Percentiles rank a stretch among this genome's conserved stretches.
Evolutionary conservation across 2,329 filamentous ascomycete genomes (phyloP).

Genomic region (Parastagonospora nodorum): DNA sequence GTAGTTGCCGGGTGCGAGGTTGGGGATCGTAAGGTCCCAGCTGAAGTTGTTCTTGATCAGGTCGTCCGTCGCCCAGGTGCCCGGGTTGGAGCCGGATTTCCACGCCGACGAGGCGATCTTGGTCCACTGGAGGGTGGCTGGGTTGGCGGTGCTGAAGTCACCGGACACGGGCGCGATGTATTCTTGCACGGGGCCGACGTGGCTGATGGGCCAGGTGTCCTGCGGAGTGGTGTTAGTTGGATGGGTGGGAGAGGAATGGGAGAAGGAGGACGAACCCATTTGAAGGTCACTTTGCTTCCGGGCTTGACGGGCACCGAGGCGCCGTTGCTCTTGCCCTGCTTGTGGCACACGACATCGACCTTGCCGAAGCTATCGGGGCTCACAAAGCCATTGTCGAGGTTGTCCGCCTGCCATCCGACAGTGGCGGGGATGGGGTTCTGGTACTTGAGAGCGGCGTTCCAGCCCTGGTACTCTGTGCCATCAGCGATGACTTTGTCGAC

Average conservation of each 20-base stretch:
- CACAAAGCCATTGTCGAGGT: conserved; percentile 46
- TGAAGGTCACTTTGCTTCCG: conserved; percentile 39
- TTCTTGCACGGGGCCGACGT: conserved; percentile 42
- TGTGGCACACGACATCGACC: conserved; percentile 45
- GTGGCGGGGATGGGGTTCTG: conserved; percentile 36
- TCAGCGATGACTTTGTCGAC: conserved; percentile 35
- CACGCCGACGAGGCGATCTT: conserved; percentile 36
- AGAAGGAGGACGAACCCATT: conserved; percentile 17
- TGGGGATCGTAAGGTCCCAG: conserved; percentile 52
- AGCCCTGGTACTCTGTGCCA: conserved; percentile 35
- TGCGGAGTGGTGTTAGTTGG: neutral
- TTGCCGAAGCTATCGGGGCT: conserved; percentile 29
- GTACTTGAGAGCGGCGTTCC: conserved; percentile 37
- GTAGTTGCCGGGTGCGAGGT: conserved; percentile 55
- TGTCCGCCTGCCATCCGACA: conserved; percentile 41
- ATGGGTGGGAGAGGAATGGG: neutral
- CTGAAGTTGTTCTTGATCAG: conserved; percentile 53
- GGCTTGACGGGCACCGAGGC: conserved; percentile 40
- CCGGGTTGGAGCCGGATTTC: conserved; percentile 31
- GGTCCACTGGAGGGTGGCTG: conserved; percentile 33
- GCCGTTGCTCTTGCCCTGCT: conserved; percentile 36
- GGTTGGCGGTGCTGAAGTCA: conserved; percentile 27
- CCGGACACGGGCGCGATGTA: conserved; percentile 42
- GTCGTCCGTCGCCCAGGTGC: conserved; percentile 43
- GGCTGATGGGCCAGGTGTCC: conserved; percentile 36